Percentiles rank a stretch among this genome's conserved stretches.
Evolutionary conservation across 2,329 filamentous ascomycete species (phyloP).

Genomic region (Microsporum ferrugineum): DNA sequence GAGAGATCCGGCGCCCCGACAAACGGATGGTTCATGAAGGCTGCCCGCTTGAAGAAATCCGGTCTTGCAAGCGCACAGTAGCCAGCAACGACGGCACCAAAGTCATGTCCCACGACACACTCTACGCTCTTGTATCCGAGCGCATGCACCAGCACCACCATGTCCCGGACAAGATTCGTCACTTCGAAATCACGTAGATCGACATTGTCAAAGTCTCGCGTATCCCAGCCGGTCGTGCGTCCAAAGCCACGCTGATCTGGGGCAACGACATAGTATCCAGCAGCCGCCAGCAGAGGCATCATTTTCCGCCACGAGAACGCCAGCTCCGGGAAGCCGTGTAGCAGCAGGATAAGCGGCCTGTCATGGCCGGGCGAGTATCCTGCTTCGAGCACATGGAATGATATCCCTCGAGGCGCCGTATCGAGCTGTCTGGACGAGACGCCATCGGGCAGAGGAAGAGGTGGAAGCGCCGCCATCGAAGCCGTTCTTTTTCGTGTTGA

Average conservation of each 20-base stretch:
- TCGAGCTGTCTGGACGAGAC: conserved; percentile 47
- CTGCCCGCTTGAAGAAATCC: conserved; percentile 51
- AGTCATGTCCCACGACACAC: conserved; percentile 56
- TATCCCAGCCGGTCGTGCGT: conserved; percentile 52
- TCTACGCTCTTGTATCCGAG: conserved; percentile 48
- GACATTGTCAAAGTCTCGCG: conserved; percentile 39
- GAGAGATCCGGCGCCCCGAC: conserved; percentile 40
- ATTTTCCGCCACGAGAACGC: conserved; percentile 59
- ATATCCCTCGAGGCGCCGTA: conserved; percentile 45
- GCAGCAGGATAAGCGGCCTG: conserved; percentile 48
- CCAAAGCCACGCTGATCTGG: conserved; percentile 59
- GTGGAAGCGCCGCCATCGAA: conserved; percentile 22
- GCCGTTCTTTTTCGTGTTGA: background rate
- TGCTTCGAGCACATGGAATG: conserved; percentile 50
- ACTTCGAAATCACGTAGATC: conserved; percentile 48
- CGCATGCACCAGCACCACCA: conserved; percentile 49
- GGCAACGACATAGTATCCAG: conserved; percentile 55
- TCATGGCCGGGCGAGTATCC: conserved; percentile 30
- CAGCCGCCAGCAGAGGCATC: conserved; percentile 45
- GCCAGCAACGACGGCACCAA: conserved; percentile 50
- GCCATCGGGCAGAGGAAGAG: conserved; percentile 45
- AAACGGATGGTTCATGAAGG: conserved; percentile 57
- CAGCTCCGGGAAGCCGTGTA: conserved; percentile 58
- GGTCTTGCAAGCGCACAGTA: conserved; percentile 51
- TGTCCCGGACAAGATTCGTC: conserved; percentile 50